These are phyloP conservation scores for Ustilago xerochloae DNA, from an alignment of 1,284 basidiomycete genomes.

Conservation along the genomic window DNA sequence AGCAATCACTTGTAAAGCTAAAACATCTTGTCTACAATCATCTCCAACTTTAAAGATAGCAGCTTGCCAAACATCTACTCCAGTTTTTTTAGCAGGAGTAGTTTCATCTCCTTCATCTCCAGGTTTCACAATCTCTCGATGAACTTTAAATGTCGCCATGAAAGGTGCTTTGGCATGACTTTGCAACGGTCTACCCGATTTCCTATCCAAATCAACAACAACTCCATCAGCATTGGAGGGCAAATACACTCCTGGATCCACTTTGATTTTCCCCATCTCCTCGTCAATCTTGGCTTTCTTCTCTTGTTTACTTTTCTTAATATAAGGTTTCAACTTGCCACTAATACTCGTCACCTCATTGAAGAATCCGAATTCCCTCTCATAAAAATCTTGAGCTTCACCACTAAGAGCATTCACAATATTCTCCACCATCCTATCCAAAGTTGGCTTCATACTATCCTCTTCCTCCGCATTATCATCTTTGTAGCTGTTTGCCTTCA, in stretches of 20 bases:
- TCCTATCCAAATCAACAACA: slow-evolving; percentile 95
- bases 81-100: slow-evolving; percentile 39
- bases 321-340: slow-evolving; percentile 94
- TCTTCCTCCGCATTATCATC: slow-evolving; percentile 80
- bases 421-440: slow-evolving; percentile 86
- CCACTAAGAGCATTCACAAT: slow-evolving; percentile 89
- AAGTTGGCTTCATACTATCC: slow-evolving; percentile 91
- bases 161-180: slow-evolving; percentile 99
- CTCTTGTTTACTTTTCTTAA: slow-evolving; percentile 94
- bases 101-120: slow-evolving; percentile 45
- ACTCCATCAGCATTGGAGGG: slow-evolving; percentile 97
- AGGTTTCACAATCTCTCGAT: slow-evolving; percentile 69
- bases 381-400: slow-evolving; percentile 90
- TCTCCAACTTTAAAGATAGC: slow-evolving; percentile 99
- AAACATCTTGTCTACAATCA: slow-evolving; percentile 96
- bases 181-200: slow-evolving; percentile 93
- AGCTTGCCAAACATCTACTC: slow-evolving; percentile 86
- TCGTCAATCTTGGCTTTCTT: slow-evolving; percentile 99
- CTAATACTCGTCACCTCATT: slow-evolving; percentile 96
- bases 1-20: slow-evolving; percentile 95
- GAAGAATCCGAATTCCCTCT: slow-evolving; percentile 96
- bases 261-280: slow-evolving; percentile 95
- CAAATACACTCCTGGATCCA: slow-evolving; percentile 93
- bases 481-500: slow-evolving; percentile 97
- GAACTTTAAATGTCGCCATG: slow-evolving; percentile 99